phyloP scores from a whole-genome alignment of 352 stramenopile species.

The Blastocystis sp. region DNA sequence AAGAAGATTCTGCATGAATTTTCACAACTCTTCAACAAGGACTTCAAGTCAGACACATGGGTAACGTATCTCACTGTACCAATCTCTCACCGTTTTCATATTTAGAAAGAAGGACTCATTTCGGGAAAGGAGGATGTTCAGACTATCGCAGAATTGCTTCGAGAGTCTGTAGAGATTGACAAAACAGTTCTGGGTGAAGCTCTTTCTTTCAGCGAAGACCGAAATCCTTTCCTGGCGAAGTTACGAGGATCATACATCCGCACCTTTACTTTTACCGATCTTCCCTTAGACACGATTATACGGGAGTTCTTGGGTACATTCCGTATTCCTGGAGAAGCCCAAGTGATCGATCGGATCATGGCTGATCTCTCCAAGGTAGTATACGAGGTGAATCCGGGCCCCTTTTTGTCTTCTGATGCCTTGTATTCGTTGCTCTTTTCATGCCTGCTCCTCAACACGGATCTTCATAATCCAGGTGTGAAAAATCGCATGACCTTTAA shows the following conservation, averaged over 20 bases:
- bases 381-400: slow-evolving; percentile 47
- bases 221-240: slow-evolving; percentile 89
- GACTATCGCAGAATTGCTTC: slow-evolving; percentile 83
- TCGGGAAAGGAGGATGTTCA: slow-evolving; percentile 1
- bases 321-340: slow-evolving; percentile 74
- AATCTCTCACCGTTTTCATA: neutral
- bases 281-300: slow-evolving; percentile 81
- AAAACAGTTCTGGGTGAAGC: slow-evolving; percentile 92
- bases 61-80: slow-evolving; percentile 74
- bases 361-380: slow-evolving; percentile 32
- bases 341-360: slow-evolving; percentile 61
- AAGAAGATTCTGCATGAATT: slow-evolving; percentile 64
- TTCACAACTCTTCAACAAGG: slow-evolving; percentile 86
- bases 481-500: slow-evolving; percentile 89
- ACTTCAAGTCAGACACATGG: slow-evolving; percentile 70
- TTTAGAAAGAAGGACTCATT: slow-evolving; percentile 57
- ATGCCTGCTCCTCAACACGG: slow-evolving; percentile 89
- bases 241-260: slow-evolving; percentile 73
- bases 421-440: slow-evolving; percentile 95
- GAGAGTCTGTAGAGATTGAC: slow-evolving; percentile 82
- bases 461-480: slow-evolving; percentile 94
- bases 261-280: slow-evolving; percentile 86
- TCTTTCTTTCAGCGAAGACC: slow-evolving; percentile 83
- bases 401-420: slow-evolving; percentile 73
- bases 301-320: slow-evolving; percentile 87